These are phyloP conservation scores for Neoboletus brunneissimus DNA, from an alignment of 768 basidiomycete genomes.

Conservation along the genomic window DNA sequence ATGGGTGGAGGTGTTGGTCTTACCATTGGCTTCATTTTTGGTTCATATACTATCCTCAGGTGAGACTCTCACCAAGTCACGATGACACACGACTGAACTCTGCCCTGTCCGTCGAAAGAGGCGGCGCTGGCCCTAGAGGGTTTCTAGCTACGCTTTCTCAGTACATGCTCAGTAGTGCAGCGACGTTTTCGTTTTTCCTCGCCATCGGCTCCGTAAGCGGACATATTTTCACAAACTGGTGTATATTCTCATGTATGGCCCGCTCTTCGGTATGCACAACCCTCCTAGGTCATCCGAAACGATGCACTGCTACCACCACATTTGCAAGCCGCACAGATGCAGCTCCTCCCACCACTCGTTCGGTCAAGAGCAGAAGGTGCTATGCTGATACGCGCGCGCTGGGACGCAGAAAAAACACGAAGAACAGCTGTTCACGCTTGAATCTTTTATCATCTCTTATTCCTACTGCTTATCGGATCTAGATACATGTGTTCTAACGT, in stretches of 20 bases:
- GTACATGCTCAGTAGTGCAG: slow-evolving; percentile 98
- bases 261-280: too few species aligned
- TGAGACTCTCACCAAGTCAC: slow-evolving; percentile 35
- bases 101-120: slow-evolving; percentile 41
- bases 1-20: slow-evolving; percentile 94
- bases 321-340: slow-evolving; percentile 61
- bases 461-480: slow-evolving; percentile 11
- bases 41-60: slow-evolving; percentile 89
- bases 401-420: slow-evolving; percentile 60
- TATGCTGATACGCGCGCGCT: slow-evolving; percentile 67
- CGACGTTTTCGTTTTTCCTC: slow-evolving; percentile 97
- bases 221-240: not conserved
- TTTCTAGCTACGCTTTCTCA: slow-evolving; percentile 89
- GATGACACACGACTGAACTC: slow-evolving; percentile 4
- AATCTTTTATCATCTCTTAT: not conserved
- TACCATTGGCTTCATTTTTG: slow-evolving; percentile 97
- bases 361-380: slow-evolving; percentile 68
- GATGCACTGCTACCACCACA: slow-evolving; percentile 61
- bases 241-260: slow-evolving; percentile 2
- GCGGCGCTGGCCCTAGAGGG: slow-evolving; percentile 90
- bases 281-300: slow-evolving; percentile 79
- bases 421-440: slow-evolving; percentile 16
- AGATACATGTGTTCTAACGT: slow-evolving; percentile 11
- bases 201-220: slow-evolving; percentile 81
- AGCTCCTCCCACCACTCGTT: slow-evolving; percentile 53